Base-by-base conservation (phyloP, 139 green algal species). In the Gonium pectorale region DNA sequence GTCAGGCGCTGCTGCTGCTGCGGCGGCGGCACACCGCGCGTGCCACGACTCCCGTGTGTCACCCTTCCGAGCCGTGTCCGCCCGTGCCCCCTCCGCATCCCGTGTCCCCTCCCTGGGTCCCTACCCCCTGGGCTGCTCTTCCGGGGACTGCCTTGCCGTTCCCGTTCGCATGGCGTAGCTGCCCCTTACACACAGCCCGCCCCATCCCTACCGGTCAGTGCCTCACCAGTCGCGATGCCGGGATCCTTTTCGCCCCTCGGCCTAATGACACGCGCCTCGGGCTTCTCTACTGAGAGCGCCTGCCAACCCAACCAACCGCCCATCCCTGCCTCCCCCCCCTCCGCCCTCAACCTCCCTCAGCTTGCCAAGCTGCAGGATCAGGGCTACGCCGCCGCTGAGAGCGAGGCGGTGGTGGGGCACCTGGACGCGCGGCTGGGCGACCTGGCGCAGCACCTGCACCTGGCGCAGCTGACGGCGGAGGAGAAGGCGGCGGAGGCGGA, bases 371-470 rank as follows among this genome's bases (percentile, higher is more conserved):
- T 84, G 19, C 62, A 84, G 43, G 78, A 74, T 29, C 78, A 74
- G 31, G 78, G 78, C 44, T 84, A 82, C 59, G 59, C 41, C 9
- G 75, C 75, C 0, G 75, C 44, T 0, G 78, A 84, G 43, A 84
- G 46, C 46, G 62, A 84, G 33, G 44, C 74, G 78, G 78, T 69
- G 44, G 44, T 64, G 11, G 63, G 78, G 29, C 22, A 31, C 19
- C 67, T 91, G 52, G 87, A 91, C 63, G 35, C 52, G n/a, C 79
- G 79, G 26, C 31, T 84, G n/a, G 40, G 49, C 0, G 87, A 91
- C 54, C 72, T 89, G 79, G 87, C 83, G 54, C 17, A n/a, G 33
- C 71, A 81, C 64, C 54, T 91, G 51, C 79, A 86, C 40, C 87
- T 91, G 63, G 35, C 71, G 8, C 60, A 80, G 69, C 63, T 91